Percentiles rank a stretch among this genome's conserved stretches.
Evolutionary conservation across 176 grass and related monocot genomes (phyloP).

Genomic region (Chloris gayana): DNA sequence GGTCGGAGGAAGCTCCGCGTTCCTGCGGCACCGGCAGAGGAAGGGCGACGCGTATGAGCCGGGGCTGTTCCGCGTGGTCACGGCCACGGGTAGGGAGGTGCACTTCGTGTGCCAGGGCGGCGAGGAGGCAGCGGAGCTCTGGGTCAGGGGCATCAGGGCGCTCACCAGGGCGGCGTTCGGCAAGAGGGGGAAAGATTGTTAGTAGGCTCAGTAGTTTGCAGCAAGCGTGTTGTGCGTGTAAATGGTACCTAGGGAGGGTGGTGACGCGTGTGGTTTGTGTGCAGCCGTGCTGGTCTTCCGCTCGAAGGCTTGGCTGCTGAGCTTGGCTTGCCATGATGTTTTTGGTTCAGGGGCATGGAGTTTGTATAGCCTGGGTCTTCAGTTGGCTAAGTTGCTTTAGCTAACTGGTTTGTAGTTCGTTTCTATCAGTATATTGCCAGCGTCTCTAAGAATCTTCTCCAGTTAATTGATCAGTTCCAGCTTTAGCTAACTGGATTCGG

Average conservation of each 20-base stretch:
- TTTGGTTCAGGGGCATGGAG: conserved; percentile 53
- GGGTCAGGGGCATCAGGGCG: conserved; percentile 87
- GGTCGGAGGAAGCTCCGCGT: conserved; percentile 69
- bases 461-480: background rate
- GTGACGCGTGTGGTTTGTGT: conserved; percentile 31
- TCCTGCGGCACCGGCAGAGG: conserved; percentile 59
- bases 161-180: conserved; percentile 52
- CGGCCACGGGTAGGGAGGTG: conserved; percentile 75
- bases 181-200: conserved; percentile 42
- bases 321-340: conserved; percentile 59
- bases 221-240: conserved; percentile 43
- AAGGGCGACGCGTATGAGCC: conserved; percentile 60
- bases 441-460: background rate
- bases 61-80: conserved; percentile 86
- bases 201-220: conserved; percentile 26
- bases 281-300: conserved; percentile 50
- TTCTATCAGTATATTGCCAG: conserved; percentile 15
- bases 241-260: conserved; percentile 17
- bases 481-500: no score
- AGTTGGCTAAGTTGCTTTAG: conserved; percentile 46
- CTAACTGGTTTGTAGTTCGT: conserved; percentile 8
- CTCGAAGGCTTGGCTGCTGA: conserved; percentile 65
- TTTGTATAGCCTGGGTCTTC: conserved; percentile 37
- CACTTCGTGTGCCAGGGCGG: conserved; percentile 90
- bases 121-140: conserved; percentile 75